Evolutionary conservation across 2,329 filamentous ascomycete genomes (phyloP).

Genomic region (Sphaerulina vaccinii): DNA sequence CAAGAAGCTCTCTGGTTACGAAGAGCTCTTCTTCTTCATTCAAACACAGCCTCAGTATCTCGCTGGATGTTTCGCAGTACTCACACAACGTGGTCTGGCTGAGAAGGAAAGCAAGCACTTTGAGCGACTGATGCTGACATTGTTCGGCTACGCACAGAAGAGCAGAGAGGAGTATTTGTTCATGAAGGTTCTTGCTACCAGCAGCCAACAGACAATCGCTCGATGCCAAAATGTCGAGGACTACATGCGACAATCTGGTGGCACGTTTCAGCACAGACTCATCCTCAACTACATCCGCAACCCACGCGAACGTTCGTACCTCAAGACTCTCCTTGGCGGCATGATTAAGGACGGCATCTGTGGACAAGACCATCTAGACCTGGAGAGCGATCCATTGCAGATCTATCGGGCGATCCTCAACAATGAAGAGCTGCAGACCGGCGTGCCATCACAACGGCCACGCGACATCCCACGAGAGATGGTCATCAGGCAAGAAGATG

Average conservation of each 20-base stretch:
- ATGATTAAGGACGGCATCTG: slow-evolving; percentile 89
- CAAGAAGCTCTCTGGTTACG: slow-evolving; percentile 93
- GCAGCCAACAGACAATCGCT: slow-evolving; percentile 83
- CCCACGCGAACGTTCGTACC: slow-evolving; percentile 86
- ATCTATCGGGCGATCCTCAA: slow-evolving; percentile 96
- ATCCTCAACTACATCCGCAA: slow-evolving; percentile 85
- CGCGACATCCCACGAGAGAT: slow-evolving; percentile 85
- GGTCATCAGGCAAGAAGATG: slow-evolving; percentile 94
- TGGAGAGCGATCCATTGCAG: slow-evolving; percentile 96
- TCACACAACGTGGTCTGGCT: slow-evolving; percentile 78
- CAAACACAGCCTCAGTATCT: slow-evolving; percentile 97
- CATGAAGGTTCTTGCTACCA: slow-evolving; percentile 79
- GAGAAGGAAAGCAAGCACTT: slow-evolving; percentile 93
- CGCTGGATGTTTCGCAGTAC: slow-evolving; percentile 77
- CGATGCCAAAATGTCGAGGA: slow-evolving; percentile 72
- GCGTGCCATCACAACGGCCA: slow-evolving; percentile 74
- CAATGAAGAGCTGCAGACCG: slow-evolving; percentile 93
- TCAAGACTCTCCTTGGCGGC: slow-evolving; percentile 80
- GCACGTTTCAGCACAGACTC: slow-evolving; percentile 89
- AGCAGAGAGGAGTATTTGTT: slow-evolving; percentile 95
- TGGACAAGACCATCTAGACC: slow-evolving; percentile 83
- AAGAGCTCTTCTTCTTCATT: slow-evolving; percentile 94
- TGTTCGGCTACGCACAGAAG: slow-evolving; percentile 97
- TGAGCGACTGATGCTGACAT: slow-evolving; percentile 89
- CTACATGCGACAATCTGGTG: slow-evolving; percentile 69